Evolutionary conservation across 1,284 basidiomycete species (phyloP), one percentile per base, ranked within the genome.

Genomic region (Coniophora puteana): DNA sequence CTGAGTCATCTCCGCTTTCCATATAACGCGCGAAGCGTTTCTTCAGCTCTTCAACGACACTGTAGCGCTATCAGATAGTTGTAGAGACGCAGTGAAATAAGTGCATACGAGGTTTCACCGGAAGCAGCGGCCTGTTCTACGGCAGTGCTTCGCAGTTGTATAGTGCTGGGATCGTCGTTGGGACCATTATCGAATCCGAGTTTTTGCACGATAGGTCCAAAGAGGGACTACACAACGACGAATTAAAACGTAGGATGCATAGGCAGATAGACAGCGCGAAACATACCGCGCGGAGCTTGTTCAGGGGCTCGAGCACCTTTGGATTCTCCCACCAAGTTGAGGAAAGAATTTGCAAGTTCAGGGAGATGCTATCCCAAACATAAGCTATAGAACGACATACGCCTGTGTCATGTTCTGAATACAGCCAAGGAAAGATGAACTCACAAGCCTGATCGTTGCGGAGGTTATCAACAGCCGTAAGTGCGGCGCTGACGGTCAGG

Each of bases 291-390:
- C 80, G 71, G 62, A 93, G 78, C 24, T 67, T 70, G 50, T 86
- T 71, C 48, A 93, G 58, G 29, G 72, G 70, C 16, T 81, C 73
- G 4, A 78, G 66, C 30, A 87, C 73, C 4, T 71, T 60, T 25
- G 78, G 58, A 47, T 90, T 69, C 64, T 96, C 94, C 86, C 88
- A 96, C 90, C 93, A 97, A 2, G 81, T 80, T 13, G 69, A 75
- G n/a, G 68, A 58, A 36, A 95, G 61, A 29, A 70, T 68, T 36
- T 58, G 57, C 40, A 95, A 58, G 35, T 75, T 78, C 8, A 68
- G 65, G 2, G 71, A 59, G 34, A 90, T 78, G 42, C 78, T 76
- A 34, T 76, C 67, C 86, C 85, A 89, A n/a, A 89, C 82, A 43
- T 89, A 68, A 59, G 80, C 86, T n/a, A n/a, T n/a, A n/a, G n/a